Conservation (phyloP, 1,284 basidiomycete species). For the Filobasidium uniguttulatum region DNA sequence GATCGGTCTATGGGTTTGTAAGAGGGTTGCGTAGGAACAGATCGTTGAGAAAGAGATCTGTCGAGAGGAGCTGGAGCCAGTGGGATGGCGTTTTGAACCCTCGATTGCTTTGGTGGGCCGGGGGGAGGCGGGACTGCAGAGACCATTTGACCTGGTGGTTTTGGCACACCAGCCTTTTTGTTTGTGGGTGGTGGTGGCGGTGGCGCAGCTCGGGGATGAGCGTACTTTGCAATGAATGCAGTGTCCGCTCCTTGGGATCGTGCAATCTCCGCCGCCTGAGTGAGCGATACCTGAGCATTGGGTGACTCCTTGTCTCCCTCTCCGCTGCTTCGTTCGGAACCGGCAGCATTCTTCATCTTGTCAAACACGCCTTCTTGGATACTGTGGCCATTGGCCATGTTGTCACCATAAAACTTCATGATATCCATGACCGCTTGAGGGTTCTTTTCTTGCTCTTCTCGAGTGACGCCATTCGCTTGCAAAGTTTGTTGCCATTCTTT, state of each 20-base stretch:
- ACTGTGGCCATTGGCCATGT: conserved; percentile 31
- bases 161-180: conserved; percentile 1
- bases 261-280: conserved; percentile 2
- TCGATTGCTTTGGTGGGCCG: conserved; percentile 3
- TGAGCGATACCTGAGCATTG: neutral
- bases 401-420: conserved; percentile 84
- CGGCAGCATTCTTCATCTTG: conserved; percentile 47
- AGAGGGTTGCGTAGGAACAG: conserved; percentile 22
- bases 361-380: conserved; percentile 50
- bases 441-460: conserved; percentile 90
- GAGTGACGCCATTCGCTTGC: conserved; percentile 90
- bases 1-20: conserved; percentile 31
- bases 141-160: neutral
- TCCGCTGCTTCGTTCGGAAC: conserved; percentile 16
- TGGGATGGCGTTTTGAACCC: conserved; percentile 20
- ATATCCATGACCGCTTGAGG: conserved; percentile 95
- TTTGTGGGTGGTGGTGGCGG: conserved; percentile 19
- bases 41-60: conserved; percentile 34
- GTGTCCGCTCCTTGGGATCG: neutral
- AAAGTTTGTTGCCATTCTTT: conserved; percentile 98
- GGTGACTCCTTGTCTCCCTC: neutral
- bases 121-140: conserved; percentile 7
- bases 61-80: conserved; percentile 27
- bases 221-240: conserved; percentile 1
- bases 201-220: conserved; percentile 21